Evolutionary conservation across 108 stramenopile species (phyloP), one percentile per base, ranked within the genome.

Genomic region (Pseudonitzschia pungens): DNA sequence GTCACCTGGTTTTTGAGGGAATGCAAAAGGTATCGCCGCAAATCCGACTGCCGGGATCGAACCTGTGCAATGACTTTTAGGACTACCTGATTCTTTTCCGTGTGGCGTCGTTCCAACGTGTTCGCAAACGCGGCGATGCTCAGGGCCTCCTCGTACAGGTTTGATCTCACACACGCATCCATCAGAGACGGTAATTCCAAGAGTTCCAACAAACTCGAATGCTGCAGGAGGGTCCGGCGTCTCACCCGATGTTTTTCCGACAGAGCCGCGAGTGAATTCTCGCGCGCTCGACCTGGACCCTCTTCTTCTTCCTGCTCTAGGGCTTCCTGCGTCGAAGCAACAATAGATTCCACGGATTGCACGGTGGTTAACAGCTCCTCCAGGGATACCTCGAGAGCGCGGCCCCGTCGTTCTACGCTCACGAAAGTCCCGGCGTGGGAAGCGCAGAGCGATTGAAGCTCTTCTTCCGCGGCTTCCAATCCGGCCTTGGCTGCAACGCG

Each of bases 91-190:
- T 87, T 86, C 65, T 80, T 81, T 36, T 87, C 82, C 7, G 67
- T 67, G 69, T 91, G 92, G 31, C 89, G 83, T 10, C 87, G 84
- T 65, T 94, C 92, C 76, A 94, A 70, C n/a, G 92, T 90, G 63
- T 94, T 94, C 31, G 92, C 79, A 81, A 94, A 91, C 3, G 86
- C 81, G 29, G 92, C 92, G 74, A 94, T 87, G 57, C 87, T 91
- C 59, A 94, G 69, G 0, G 90, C 90, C 62, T 94, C 92, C 28
- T 94, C 92, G 74, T 94, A 94, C 33, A 94, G 65, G 54, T 89
- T 88, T 52, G 86, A 85, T 48, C 92, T 79, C 20, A 94, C 92
- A 43, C 92, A 94, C 14, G 92, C 92, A 73, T 94, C 92, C 92
- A 94, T 94, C 52, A 94, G 69, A 21, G 90, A 91, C 1, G 92